A percentile compares a stretch with the other conserved stretches of the same genome.
Conservation (phyloP, 257 asterid species). For the Ballota nigra region DNA sequence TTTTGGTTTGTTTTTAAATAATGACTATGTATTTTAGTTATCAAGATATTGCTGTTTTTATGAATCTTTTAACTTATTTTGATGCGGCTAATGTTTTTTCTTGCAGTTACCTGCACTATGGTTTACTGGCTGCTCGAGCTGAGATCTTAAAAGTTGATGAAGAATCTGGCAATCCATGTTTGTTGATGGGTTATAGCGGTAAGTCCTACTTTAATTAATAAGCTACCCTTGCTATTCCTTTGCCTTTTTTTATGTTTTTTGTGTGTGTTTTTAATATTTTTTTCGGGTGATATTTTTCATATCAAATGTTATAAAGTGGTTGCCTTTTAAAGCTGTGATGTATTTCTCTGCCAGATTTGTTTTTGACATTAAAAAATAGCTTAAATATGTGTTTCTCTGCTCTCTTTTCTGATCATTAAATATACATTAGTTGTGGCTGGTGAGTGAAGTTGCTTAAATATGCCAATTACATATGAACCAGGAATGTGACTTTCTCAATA, state of each 20-base stretch:
- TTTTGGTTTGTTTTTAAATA: neutral
- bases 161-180: too few relatives aligned
- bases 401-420: too few relatives aligned
- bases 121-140: too few relatives aligned
- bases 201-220: slow-evolving; percentile 12
- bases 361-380: neutral
- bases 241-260: neutral
- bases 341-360: slow-evolving; percentile 5
- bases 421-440: too few relatives aligned
- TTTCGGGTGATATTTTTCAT: neutral
- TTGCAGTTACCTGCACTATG: too few relatives aligned
- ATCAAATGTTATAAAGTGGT: neutral
- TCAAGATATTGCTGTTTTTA: neutral
- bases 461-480: neutral
- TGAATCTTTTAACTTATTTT: neutral
- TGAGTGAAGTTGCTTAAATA: too few relatives aligned
- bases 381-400: too few relatives aligned
- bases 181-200: slow-evolving; percentile 64
- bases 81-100: too few relatives aligned
- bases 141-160: too few relatives aligned
- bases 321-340: neutral
- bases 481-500: neutral
- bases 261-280: neutral
- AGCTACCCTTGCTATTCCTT: neutral
- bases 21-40: too few relatives aligned